Evolutionary conservation across 352 stramenopile genomes (phyloP).

Genomic region (Globisporangium megalacanthum): DNA sequence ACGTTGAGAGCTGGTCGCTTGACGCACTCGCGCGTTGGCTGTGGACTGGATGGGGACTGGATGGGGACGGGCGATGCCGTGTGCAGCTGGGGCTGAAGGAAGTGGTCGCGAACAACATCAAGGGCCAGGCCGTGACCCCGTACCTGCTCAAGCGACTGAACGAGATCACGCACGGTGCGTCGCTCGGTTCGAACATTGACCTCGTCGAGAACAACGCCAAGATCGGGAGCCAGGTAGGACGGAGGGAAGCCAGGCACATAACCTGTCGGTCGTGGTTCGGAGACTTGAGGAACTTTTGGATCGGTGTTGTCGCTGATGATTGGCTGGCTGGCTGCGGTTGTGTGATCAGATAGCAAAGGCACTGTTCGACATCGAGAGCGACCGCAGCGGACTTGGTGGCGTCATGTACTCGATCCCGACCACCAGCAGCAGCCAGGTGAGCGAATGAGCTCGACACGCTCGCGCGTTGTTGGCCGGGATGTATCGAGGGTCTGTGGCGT

Average conservation of each 20-base stretch:
- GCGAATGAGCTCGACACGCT: conserved; percentile 14
- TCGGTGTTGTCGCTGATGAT: neutral
- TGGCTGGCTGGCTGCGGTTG: neutral
- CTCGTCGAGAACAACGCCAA: conserved; percentile 96
- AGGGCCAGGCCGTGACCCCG: conserved; percentile 94
- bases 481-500: too few species aligned
- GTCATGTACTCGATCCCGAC: conserved; percentile 35
- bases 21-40: too few species aligned
- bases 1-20: too few species aligned
- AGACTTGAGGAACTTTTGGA: neutral
- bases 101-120: conserved; percentile 77
- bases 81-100: conserved; percentile 75
- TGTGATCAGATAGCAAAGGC: conserved; percentile 46
- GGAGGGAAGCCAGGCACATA: too few species aligned
- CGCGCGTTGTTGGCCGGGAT: too few species aligned
- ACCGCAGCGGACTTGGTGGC: conserved; percentile 10
- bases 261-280: too few species aligned
- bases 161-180: conserved; percentile 91
- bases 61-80: neutral
- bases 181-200: conserved; percentile 94
- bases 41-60: too few species aligned
- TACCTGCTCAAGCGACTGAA: conserved; percentile 87
- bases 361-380: conserved; percentile 56
- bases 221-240: conserved; percentile 89
- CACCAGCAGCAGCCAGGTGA: conserved; percentile 33